phyloP scores from a whole-genome alignment of 768 basidiomycete genomes.

The Fomitopsis pulvina region DNA sequence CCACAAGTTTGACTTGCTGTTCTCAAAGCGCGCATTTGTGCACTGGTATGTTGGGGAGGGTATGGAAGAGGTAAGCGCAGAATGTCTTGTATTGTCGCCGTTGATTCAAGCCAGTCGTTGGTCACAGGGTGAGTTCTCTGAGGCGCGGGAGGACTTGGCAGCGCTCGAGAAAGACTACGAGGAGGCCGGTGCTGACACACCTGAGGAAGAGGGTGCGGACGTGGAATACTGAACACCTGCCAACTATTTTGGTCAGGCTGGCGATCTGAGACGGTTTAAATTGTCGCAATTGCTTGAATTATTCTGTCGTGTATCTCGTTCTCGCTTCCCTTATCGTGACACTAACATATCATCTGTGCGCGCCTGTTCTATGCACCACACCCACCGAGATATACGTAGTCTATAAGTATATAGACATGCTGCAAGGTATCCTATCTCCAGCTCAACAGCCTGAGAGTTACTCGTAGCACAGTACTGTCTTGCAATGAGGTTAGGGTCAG shows the following conservation, averaged over 20 bases:
- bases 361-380: no score
- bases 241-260: neutral
- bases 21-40: conserved; percentile 90
- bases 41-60: conserved; percentile 98
- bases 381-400: no score
- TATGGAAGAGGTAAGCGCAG: conserved; percentile 80
- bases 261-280: no score
- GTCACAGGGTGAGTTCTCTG: conserved; percentile 93
- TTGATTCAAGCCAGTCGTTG: conserved; percentile 10
- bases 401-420: no score
- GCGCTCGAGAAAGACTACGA: conserved; percentile 96
- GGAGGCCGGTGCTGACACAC: conserved; percentile 78
- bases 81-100: conserved; percentile 1
- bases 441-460: no score
- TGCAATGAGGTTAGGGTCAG: no score
- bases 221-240: conserved; percentile 38
- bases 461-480: no score
- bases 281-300: no score
- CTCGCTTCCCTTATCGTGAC: no score
- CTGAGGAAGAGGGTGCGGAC: conserved; percentile 50
- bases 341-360: no score
- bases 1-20: conserved; percentile 97
- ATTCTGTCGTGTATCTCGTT: no score
- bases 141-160: conserved; percentile 96
- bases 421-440: no score